Evolutionary conservation across 148 eudicot genomes (phyloP), one percentile per base, ranked within the genome.

Genomic region (Gaultheria prostrata): DNA sequence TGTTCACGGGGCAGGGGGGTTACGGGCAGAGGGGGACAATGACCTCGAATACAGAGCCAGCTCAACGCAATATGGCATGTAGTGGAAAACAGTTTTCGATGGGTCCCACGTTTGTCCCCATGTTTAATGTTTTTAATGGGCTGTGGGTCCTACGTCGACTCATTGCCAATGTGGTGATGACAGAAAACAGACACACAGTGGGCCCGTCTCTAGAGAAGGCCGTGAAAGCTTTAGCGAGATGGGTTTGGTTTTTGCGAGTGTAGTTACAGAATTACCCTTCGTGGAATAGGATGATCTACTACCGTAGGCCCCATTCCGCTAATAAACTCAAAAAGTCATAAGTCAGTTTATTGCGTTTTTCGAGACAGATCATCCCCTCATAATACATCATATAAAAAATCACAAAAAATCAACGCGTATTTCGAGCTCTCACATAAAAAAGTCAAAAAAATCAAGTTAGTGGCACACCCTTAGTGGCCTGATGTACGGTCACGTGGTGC

Each of bases 1-100:
- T 72, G 53, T 53, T 46, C 63, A 45, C 54, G 71, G 82, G 84
- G 71, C 65, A 30, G 65, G 35, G 17, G 39, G 57, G 73, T 26
- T 4, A 28, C 56, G 85, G 85, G 80, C 85, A 77, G 61, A 49
- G 85, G 73, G 73, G 72, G 85, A 86, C 87, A 82, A 56, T 10
- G 79, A 74, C 83, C 79, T 86, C 65, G 87, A 59, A 50, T 78
- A 5, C 33, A 8, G 85, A 57, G 87, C 82, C 78, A 33, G 43
- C 14, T 9, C n/a, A 57, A 63, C 3, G 30, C 35, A 28, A 26
- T 6, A 26, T 6, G 13, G 72, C 86, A 82, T 78, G 85, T 82
- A 85, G 77, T 43, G 33, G 49, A 8, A 21, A 4, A 21, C 74
- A n/a, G 54, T 76, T 24, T 50, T 7, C 4, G 18, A 28, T 10